phyloP scores from a whole-genome alignment of 2,329 filamentous ascomycete genomes.

The Apiospora sp. region DNA sequence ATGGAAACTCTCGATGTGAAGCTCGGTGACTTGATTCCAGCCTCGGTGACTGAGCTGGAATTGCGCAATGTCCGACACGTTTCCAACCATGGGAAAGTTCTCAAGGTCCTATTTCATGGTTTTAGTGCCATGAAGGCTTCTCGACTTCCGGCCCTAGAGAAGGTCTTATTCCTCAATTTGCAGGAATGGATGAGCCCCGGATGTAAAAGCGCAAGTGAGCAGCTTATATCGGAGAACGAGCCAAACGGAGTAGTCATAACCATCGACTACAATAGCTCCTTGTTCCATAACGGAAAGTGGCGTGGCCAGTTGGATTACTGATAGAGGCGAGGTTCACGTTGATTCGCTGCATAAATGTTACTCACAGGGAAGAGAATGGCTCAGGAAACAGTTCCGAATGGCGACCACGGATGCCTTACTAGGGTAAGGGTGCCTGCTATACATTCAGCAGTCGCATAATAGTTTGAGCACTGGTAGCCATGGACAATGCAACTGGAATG shows the following conservation, averaged over 20 bases:
- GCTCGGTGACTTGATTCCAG: neutral
- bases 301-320: no score
- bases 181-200: neutral
- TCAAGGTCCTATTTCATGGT: neutral
- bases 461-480: no score
- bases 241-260: neutral
- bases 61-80: neutral
- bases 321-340: no score
- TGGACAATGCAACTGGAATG: no score
- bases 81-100: neutral
- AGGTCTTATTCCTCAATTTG: neutral
- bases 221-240: neutral
- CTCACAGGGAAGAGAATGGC: no score
- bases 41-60: neutral
- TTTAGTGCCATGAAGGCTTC: neutral
- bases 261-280: neutral
- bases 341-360: no score
- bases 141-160: neutral
- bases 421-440: no score
- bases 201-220: neutral
- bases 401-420: no score
- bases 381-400: no score
- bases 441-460: no score
- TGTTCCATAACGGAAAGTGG: no score
- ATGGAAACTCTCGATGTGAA: neutral